Percentiles rank a stretch among this genome's conserved stretches.
Evolutionary conservation across 768 basidiomycete species (phyloP).

Genomic region (Rhodotorula paludigena): DNA sequence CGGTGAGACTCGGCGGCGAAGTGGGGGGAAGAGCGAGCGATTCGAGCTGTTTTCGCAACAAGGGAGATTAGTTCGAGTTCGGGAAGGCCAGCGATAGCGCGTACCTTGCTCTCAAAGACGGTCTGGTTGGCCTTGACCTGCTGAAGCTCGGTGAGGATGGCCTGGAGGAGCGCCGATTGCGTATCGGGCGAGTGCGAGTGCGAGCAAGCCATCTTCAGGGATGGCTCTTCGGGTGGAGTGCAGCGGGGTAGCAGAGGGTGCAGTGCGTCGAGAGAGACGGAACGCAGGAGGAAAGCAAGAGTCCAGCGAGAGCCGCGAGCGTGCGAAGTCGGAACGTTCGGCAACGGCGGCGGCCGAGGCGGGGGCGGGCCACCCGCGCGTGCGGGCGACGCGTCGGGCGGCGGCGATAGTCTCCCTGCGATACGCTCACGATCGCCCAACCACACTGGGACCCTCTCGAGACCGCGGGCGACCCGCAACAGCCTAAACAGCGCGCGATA

Average conservation of each 20-base stretch:
- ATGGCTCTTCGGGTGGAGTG: too few species aligned
- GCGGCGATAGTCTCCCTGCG: too few species aligned
- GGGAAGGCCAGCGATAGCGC: neutral
- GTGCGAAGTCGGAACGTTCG: too few species aligned
- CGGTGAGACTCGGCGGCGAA: constrained; percentile 8
- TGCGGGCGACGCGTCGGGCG: too few species aligned
- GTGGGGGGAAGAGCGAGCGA: constrained; percentile 17
- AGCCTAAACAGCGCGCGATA: too few species aligned
- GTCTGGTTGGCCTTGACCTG: constrained; percentile 29
- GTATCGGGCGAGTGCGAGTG: neutral
- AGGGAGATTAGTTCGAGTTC: neutral
- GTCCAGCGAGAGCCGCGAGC: too few species aligned
- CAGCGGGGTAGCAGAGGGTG: neutral
- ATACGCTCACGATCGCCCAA: too few species aligned
- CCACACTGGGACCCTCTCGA: too few species aligned
- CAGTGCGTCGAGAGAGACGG: neutral
- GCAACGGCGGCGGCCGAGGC: too few species aligned
- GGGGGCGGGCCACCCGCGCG: too few species aligned
- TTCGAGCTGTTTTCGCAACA: constrained; percentile 15
- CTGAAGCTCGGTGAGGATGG: constrained; percentile 37
- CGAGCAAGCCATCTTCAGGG: neutral
- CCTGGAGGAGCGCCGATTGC: constrained; percentile 23
- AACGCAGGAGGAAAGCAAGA: too few species aligned
- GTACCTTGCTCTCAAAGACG: constrained; percentile 30
- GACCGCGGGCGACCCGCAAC: too few species aligned